These are phyloP conservation scores for Termitomyces bulborhizus DNA, from an alignment of 768 basidiomycete species.

Conservation along the genomic window DNA sequence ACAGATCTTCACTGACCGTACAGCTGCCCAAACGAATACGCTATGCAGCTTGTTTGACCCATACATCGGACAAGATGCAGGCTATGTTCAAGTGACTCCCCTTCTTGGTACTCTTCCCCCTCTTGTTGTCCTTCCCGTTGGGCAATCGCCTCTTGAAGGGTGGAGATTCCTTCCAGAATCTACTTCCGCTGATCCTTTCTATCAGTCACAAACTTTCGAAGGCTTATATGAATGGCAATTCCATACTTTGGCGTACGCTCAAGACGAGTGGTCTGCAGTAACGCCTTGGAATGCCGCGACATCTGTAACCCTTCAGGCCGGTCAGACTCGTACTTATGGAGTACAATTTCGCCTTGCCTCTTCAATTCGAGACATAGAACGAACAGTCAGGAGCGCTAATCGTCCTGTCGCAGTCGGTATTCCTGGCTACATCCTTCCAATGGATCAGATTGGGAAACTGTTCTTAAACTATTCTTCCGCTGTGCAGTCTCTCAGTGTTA, in stretches of 20 bases:
- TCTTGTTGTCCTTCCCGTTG: conserved; percentile 41
- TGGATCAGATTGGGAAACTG: conserved; percentile 42
- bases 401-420: conserved; percentile 46
- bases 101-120: conserved; percentile 49
- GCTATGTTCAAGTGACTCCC: conserved; percentile 47
- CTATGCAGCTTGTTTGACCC: conserved; percentile 52
- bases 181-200: conserved; percentile 37
- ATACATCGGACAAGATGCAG: conserved; percentile 49
- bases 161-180: conserved; percentile 52
- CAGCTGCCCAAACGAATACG: conserved; percentile 44
- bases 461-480: conserved; percentile 41
- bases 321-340: conserved; percentile 46
- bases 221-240: conserved; percentile 56
- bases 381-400: conserved; percentile 30
- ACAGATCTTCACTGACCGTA: conserved; percentile 51
- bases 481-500: conserved; percentile 36
- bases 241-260: conserved; percentile 49
- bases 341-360: conserved; percentile 44
- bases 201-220: conserved; percentile 57
- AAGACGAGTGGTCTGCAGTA: conserved; percentile 46
- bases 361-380: conserved; percentile 45
- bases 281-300: conserved; percentile 52
- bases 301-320: conserved; percentile 38
- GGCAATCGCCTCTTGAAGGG: conserved; percentile 46
- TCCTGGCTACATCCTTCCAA: conserved; percentile 47